phyloP scores from a whole-genome alignment of 2,329 filamentous ascomycete species.

The Graphiopsis chlorocephala region DNA sequence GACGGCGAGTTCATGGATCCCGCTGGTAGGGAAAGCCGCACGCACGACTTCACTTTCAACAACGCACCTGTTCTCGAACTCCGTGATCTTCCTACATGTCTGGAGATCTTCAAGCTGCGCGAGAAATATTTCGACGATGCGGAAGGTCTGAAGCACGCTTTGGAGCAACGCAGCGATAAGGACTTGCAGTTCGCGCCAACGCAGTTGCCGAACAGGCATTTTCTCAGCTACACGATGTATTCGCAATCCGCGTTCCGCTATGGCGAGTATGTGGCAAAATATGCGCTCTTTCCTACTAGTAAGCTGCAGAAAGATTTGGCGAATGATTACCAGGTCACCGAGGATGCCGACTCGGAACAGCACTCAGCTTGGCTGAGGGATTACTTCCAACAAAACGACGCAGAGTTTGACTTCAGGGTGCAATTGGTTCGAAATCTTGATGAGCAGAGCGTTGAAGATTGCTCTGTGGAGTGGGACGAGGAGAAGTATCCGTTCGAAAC shows the following conservation, averaged over 20 bases:
- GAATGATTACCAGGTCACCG: slow-evolving; percentile 17
- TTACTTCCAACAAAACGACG: slow-evolving; percentile 24
- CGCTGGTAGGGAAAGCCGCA: slow-evolving; percentile 15
- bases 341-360: slow-evolving; percentile 25
- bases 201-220: slow-evolving; percentile 36
- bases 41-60: slow-evolving; percentile 36
- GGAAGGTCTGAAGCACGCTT: slow-evolving; percentile 21
- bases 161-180: slow-evolving; percentile 32
- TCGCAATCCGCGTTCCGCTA: slow-evolving; percentile 34
- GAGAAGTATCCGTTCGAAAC: slow-evolving; percentile 33
- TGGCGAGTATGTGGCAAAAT: slow-evolving; percentile 32
- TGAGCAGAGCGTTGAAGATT: slow-evolving; percentile 34
- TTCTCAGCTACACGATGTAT: slow-evolving; percentile 36
- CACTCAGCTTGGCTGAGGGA: slow-evolving; percentile 30
- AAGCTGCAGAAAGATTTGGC: slow-evolving; percentile 24
- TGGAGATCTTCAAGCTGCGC: slow-evolving; percentile 34
- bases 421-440: slow-evolving; percentile 31
- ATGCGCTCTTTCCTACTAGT: slow-evolving; percentile 29
- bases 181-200: slow-evolving; percentile 31
- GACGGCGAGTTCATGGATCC: slow-evolving; percentile 20
- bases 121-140: slow-evolving; percentile 32
- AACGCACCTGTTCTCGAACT: slow-evolving; percentile 35
- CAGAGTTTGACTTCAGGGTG: slow-evolving; percentile 34
- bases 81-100: slow-evolving; percentile 32
- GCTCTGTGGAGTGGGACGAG: slow-evolving; percentile 33